A percentile compares a stretch with the other conserved stretches of the same genome.
phyloP scores from a whole-genome alignment of 805 yeast species.

The Groenewaldozyma tartarivorans region DNA sequence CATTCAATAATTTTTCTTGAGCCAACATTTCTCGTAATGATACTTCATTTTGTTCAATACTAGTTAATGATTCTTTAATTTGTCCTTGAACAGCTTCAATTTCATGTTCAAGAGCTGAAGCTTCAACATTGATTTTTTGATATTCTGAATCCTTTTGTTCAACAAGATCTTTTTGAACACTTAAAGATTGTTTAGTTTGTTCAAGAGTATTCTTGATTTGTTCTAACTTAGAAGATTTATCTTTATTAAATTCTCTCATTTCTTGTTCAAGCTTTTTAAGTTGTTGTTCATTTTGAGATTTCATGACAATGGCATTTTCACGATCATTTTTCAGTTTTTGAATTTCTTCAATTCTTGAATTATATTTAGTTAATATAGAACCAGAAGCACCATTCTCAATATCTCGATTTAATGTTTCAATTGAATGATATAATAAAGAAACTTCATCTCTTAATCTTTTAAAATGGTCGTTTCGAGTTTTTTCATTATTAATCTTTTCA shows the following conservation, averaged over 20 bases:
- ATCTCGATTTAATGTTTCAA: conserved; percentile 20
- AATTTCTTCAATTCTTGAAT: conserved; percentile 39
- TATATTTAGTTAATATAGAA: conserved; percentile 22
- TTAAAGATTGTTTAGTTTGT: conserved; percentile 30
- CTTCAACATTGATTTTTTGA: conserved; percentile 58
- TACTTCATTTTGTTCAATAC: conserved; percentile 27
- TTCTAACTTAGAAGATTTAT: conserved; percentile 73
- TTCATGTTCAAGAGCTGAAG: conserved; percentile 59
- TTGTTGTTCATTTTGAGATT: conserved; percentile 32
- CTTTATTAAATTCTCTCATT: conserved; percentile 66
- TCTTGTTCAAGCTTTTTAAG: conserved; percentile 56
- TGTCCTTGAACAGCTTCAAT: conserved; percentile 36
- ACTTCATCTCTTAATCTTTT: conserved; percentile 19
- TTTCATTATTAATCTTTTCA: conserved; percentile 34
- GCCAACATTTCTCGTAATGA: conserved; percentile 25
- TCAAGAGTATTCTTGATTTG: conserved; percentile 35
- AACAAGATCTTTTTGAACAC: conserved; percentile 30
- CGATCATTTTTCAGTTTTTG: conserved; percentile 32
- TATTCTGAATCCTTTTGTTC: conserved; percentile 42
- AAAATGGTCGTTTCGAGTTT: conserved; percentile 20
- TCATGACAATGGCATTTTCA: conserved; percentile 26
- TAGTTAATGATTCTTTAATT: conserved; percentile 28
- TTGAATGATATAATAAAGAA: conserved; percentile 26
- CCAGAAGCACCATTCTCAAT: conserved; percentile 16
- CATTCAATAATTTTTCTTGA: conserved; percentile 24